Base-by-base conservation (phyloP, 164 flowering plant species). In the Magnolia kwangsiensis region DNA sequence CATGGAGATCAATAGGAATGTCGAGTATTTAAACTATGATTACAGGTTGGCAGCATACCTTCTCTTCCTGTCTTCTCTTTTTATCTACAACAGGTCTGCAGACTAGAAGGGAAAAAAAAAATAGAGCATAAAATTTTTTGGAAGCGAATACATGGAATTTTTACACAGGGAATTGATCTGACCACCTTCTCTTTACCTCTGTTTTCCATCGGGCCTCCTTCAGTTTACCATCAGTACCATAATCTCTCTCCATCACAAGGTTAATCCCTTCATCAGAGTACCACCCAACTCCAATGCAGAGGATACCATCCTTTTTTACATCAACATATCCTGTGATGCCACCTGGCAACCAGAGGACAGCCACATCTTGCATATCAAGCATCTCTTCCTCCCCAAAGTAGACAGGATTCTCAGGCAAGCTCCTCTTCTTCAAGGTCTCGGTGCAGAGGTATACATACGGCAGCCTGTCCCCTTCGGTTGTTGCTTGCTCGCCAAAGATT, bases 191-290 rank as follows among this genome's bases (percentile, higher is more conserved):
- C 91, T 93, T 93, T 27, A 96, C 83, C 86, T 96, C 99, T 7
- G 99, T 77, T 80, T 91, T 94, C 72, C 51, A 85, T 67, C 97
- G 78, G 11, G 90, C 97, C 65, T 96, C 99, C 79, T 84, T 92
- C 64, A 96, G 96, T 83, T 87, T 92, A 72, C 99, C 99, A 83
- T 96, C 97, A 0, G 79, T 51, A 31, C 91, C 98, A 82, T 96
- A 94, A 77, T 96, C 98, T 80, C 98, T 89, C 81, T 94, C 99
- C 98, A 96, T 94, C 11, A 92, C 97, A 67, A 96, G 95, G 80
- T 96, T 94, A 75, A 91, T 87, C 45, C 97, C 99, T 83, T 96
- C 98, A 55, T 90, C 94, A 0, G 97, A 94, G 76, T 94, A 91
- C 96, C 99, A 96, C 13, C 98, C 94, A 50, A 91, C 95, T 14